A percentile compares a stretch with the other conserved stretches of the same genome.
These are phyloP conservation scores for Ophiostoma sp. DNA, from an alignment of 2,329 filamentous ascomycete species.

Conservation along the genomic window DNA sequence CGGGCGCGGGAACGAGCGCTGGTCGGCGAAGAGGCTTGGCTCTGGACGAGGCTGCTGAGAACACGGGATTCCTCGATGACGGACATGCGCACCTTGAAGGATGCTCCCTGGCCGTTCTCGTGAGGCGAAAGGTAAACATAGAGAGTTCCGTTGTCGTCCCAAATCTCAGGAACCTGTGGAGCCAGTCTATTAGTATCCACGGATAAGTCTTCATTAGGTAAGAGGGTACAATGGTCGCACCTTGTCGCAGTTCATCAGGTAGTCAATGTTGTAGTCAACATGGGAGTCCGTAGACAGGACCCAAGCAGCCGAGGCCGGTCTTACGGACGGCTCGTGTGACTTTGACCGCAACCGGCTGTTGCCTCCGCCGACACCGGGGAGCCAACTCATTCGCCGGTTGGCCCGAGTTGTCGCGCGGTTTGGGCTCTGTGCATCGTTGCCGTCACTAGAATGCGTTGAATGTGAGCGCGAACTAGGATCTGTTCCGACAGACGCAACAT, in stretches of 20 bases:
- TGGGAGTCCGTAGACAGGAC: conserved; percentile 53
- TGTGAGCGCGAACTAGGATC: conserved; percentile 36
- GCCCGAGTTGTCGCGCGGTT: conserved; percentile 40
- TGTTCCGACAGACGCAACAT: conserved; percentile 37
- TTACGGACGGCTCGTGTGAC: conserved; percentile 41
- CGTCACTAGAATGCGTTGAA: conserved; percentile 40
- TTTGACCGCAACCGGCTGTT: conserved; percentile 51
- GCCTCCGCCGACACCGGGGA: conserved; percentile 44
- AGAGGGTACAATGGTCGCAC: conserved; percentile 36
- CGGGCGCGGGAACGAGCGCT: conserved; percentile 40
- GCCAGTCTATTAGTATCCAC: background rate
- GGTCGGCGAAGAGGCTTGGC: conserved; percentile 42
- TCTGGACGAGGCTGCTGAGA: conserved; percentile 54
- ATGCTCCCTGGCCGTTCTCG: conserved; percentile 52
- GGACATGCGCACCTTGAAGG: conserved; percentile 60
- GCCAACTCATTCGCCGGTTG: conserved; percentile 54
- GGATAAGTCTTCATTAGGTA: background rate
- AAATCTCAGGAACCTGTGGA: conserved; percentile 62
- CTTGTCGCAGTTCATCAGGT: conserved; percentile 57
- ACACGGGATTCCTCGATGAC: conserved; percentile 56
- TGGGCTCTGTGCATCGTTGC: conserved; percentile 45
- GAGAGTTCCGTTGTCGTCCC: conserved; percentile 61
- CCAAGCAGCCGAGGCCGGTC: conserved; percentile 44
- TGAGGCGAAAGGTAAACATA: conserved; percentile 59
- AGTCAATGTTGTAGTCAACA: conserved; percentile 57